Percentiles rank a stretch among this genome's conserved stretches.
Conservation (phyloP, 83 land plant species). For the Isoetes engelmannii region DNA sequence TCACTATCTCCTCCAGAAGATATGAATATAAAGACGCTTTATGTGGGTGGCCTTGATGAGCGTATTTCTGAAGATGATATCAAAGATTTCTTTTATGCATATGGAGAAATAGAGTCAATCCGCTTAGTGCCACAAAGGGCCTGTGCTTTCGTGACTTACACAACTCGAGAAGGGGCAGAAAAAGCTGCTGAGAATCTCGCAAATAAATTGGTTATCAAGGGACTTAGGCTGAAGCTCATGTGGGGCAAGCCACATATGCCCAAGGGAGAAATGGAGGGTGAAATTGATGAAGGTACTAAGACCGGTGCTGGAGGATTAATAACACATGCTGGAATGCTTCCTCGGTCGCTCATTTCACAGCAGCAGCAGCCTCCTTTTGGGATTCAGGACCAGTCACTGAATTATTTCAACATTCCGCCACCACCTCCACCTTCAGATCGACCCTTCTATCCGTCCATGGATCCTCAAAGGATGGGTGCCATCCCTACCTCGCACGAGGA, state of each 20-base stretch:
- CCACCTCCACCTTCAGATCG: slow-evolving; percentile 61
- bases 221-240: slow-evolving; percentile 75
- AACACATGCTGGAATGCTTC: slow-evolving; percentile 74
- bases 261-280: slow-evolving; percentile 49
- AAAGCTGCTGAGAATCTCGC: slow-evolving; percentile 93
- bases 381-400: slow-evolving; percentile 40
- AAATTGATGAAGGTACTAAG: slow-evolving; percentile 39
- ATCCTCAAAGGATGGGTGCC: slow-evolving; percentile 98
- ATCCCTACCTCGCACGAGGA: slow-evolving; percentile 49
- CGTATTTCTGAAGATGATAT: slow-evolving; percentile 78
- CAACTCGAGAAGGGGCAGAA: slow-evolving; percentile 91
- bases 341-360: slow-evolving; percentile 69
- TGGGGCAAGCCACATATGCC: slow-evolving; percentile 96
- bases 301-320: slow-evolving; percentile 32
- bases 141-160: slow-evolving; percentile 93
- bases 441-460: slow-evolving; percentile 91
- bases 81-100: slow-evolving; percentile 79
- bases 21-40: slow-evolving; percentile 73
- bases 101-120: slow-evolving; percentile 90
- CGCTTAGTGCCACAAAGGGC: slow-evolving; percentile 73
- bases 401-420: slow-evolving; percentile 74
- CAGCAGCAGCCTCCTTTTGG: slow-evolving; percentile 39
- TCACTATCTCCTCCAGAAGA: slow-evolving; percentile 84
- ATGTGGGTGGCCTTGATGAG: slow-evolving; percentile 84
- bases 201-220: slow-evolving; percentile 88